These are phyloP conservation scores for Helicostylum pulchrum DNA, from an alignment of 192 early-diverging fungal genomes.

Conservation along the genomic window DNA sequence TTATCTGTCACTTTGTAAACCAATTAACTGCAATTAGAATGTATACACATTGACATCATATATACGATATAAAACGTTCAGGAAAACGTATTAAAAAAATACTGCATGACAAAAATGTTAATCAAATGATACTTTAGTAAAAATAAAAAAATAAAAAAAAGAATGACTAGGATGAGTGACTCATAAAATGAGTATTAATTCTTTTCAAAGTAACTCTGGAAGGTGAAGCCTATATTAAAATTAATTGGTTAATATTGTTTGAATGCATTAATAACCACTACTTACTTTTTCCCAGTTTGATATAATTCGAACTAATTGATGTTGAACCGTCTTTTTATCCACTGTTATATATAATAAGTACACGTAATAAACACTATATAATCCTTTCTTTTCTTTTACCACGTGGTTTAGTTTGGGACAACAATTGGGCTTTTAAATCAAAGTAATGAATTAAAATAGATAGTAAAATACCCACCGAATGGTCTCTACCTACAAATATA, in stretches of 20 bases:
- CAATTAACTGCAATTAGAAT: too few species aligned
- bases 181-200: slow-evolving; percentile 72
- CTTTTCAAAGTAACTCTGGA: slow-evolving; percentile 76
- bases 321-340: slow-evolving; percentile 61
- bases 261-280: neutral
- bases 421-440: slow-evolving; percentile 43
- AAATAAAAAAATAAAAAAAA: neutral
- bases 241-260: neutral
- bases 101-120: neutral
- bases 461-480: slow-evolving; percentile 77
- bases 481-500: slow-evolving; percentile 57
- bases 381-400: slow-evolving; percentile 8
- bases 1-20: too few species aligned
- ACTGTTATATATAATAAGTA: neutral
- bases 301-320: slow-evolving; percentile 63
- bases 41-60: too few species aligned
- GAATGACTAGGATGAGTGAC: slow-evolving; percentile 22
- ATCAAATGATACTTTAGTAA: neutral
- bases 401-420: slow-evolving; percentile 14
- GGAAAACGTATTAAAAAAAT: too few species aligned
- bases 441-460: slow-evolving; percentile 59
- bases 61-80: too few species aligned
- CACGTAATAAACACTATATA: neutral
- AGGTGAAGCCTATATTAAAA: slow-evolving; percentile 53
- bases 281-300: slow-evolving; percentile 55